phyloP scores from a whole-genome alignment of 305 asterid species.

The Plantago lanceolata region DNA sequence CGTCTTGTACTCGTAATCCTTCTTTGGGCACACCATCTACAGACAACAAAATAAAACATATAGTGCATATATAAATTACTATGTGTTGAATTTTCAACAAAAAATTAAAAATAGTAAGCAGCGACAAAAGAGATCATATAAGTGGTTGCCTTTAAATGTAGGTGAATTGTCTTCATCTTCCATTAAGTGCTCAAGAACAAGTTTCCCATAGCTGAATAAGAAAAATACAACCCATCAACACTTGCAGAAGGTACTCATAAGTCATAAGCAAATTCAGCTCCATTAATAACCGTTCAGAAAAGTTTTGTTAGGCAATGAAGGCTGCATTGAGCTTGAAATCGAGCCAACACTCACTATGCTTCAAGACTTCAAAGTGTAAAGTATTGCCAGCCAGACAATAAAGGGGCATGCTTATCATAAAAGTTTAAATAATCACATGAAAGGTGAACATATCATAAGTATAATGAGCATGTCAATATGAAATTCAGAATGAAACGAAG shows the following conservation, averaged over 20 bases:
- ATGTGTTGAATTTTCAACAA: slow-evolving; percentile 9
- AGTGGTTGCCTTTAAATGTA: slow-evolving; percentile 69
- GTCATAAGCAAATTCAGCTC: not conserved
- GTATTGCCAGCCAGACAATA: no score
- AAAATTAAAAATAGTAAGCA: slow-evolving; percentile 22
- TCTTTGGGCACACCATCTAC: slow-evolving; percentile 99
- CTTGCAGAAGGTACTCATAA: not conserved
- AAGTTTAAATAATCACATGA: no score
- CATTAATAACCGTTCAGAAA: not conserved
- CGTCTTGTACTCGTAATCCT: slow-evolving; percentile 83
- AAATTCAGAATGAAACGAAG: no score
- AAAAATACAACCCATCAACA: slow-evolving; percentile 20
- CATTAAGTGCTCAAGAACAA: slow-evolving; percentile 66
- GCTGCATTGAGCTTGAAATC: not conserved
- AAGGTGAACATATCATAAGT: no score
- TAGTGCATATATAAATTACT: slow-evolving; percentile 19
- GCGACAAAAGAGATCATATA: slow-evolving; percentile 19
- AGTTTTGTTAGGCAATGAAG: not conserved
- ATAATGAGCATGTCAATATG: no score
- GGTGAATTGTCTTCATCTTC: slow-evolving; percentile 69
- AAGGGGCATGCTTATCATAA: no score
- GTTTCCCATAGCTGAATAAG: slow-evolving; percentile 64
- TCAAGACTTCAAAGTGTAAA: slow-evolving; percentile 1
- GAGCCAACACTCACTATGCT: not conserved
- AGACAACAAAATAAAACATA: slow-evolving; percentile 22